phyloP scores from a whole-genome alignment of 495 filamentous ascomycete species.

The Aspergillus affinis region DNA sequence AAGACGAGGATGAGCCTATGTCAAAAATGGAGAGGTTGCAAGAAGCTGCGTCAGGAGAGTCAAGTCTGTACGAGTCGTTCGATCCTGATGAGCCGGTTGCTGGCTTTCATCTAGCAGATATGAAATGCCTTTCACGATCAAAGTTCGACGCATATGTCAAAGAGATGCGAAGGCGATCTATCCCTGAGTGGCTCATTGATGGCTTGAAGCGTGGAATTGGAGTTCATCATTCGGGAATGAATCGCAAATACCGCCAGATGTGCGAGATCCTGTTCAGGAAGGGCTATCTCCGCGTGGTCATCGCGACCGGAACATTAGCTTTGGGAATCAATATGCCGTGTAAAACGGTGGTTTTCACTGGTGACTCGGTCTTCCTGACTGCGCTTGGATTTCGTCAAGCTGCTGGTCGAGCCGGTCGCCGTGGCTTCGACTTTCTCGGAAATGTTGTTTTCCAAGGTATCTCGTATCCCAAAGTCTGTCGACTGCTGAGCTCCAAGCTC shows the following conservation, averaged over 20 bases:
- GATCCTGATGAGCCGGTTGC: slow-evolving; percentile 61
- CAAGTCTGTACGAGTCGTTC: slow-evolving; percentile 58
- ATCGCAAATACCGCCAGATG: slow-evolving; percentile 68
- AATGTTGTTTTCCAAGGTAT: slow-evolving; percentile 76
- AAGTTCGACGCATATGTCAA: slow-evolving; percentile 53
- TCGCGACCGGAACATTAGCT: slow-evolving; percentile 74
- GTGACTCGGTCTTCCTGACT: slow-evolving; percentile 69
- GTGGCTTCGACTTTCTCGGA: slow-evolving; percentile 76
- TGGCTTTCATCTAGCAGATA: slow-evolving; percentile 65
- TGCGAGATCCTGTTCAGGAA: slow-evolving; percentile 63
- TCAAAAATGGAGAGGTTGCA: slow-evolving; percentile 52
- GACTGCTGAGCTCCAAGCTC: slow-evolving; percentile 67
- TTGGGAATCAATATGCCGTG: slow-evolving; percentile 86
- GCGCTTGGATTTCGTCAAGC: slow-evolving; percentile 75
- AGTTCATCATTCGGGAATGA: slow-evolving; percentile 77
- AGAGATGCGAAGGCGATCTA: slow-evolving; percentile 43
- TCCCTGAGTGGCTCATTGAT: slow-evolving; percentile 49
- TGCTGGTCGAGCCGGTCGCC: slow-evolving; percentile 72
- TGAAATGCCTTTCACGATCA: slow-evolving; percentile 45
- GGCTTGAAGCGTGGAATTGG: slow-evolving; percentile 66
- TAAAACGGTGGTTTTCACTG: slow-evolving; percentile 75
- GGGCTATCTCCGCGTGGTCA: slow-evolving; percentile 68
- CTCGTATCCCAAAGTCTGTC: slow-evolving; percentile 50
- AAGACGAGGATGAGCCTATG: slow-evolving; percentile 38
- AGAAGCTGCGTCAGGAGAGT: slow-evolving; percentile 54